These are phyloP conservation scores for Fomitopsis palustris DNA, from an alignment of 1,284 basidiomycete genomes.

Conservation along the genomic window DNA sequence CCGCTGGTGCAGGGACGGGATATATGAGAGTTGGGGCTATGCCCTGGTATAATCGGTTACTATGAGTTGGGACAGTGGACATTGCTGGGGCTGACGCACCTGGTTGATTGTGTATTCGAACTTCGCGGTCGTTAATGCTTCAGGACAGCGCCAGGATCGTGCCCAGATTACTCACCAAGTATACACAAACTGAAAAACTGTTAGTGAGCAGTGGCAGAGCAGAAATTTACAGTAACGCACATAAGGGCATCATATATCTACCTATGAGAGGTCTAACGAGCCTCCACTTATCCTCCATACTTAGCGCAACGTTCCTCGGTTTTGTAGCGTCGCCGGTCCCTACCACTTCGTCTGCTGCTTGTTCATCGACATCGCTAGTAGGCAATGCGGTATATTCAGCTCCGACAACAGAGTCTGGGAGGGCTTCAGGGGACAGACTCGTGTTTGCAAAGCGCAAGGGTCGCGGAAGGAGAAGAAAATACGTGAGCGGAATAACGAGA, in stretches of 20 bases:
- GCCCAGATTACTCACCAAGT: constrained; percentile 50
- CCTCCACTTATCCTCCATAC: constrained; percentile 69
- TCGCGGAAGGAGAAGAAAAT: constrained; percentile 71
- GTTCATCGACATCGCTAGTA: constrained; percentile 32
- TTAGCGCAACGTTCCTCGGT: constrained; percentile 44
- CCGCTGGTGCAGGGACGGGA: constrained; percentile 66
- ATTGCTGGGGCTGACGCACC: constrained; percentile 34
- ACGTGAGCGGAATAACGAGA: constrained; percentile 70
- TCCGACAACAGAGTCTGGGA: constrained; percentile 33
- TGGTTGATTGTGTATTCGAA: constrained; percentile 95
- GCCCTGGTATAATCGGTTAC: constrained; percentile 46
- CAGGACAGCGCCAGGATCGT: not conserved
- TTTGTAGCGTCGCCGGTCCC: constrained; percentile 1
- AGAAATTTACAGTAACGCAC: constrained; percentile 40
- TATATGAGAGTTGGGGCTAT: constrained; percentile 91
- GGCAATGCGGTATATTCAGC: constrained; percentile 55
- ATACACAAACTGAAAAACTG: constrained; percentile 62
- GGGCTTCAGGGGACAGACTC: constrained; percentile 29
- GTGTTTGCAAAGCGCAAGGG: constrained; percentile 40
- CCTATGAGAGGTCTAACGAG: constrained; percentile 71
- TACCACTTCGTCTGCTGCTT: not conserved
- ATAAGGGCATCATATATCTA: constrained; percentile 80
- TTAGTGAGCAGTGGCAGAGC: not conserved
- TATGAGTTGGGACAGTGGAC: not conserved
- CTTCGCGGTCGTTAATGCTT: constrained; percentile 34